Evolutionary conservation across 2,329 filamentous ascomycete species (phyloP).

Genomic region (Cladosporium oxysporum): DNA sequence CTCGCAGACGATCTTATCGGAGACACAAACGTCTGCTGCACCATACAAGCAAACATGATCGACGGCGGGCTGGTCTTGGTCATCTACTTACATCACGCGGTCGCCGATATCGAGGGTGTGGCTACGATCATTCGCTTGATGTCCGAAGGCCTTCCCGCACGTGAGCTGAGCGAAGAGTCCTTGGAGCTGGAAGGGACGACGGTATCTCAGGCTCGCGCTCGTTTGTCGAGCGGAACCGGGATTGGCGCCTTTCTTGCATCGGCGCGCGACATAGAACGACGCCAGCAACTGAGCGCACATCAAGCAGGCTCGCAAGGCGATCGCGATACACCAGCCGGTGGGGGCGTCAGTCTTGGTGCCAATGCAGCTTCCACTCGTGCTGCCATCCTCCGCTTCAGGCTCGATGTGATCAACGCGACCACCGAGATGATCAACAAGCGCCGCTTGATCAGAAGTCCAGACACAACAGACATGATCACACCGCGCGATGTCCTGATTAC

Average conservation of each 20-base stretch:
- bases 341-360: neutral
- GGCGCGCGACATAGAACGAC: neutral
- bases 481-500: constrained; percentile 23
- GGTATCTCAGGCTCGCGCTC: neutral
- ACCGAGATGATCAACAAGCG: constrained; percentile 25
- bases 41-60: constrained; percentile 29
- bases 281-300: neutral
- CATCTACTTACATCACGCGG: constrained; percentile 27
- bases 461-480: neutral
- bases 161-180: constrained; percentile 22
- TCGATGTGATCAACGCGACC: constrained; percentile 21
- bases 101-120: constrained; percentile 26
- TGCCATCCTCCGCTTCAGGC: constrained; percentile 25
- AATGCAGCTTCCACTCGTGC: neutral
- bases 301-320: neutral
- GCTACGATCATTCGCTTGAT: constrained; percentile 24
- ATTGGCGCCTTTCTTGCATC: constrained; percentile 7
- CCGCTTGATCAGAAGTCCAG: neutral
- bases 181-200: constrained; percentile 12
- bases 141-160: constrained; percentile 20
- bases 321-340: neutral
- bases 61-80: constrained; percentile 27
- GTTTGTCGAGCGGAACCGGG: neutral
- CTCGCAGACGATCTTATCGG: constrained; percentile 23
- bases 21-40: constrained; percentile 22